A percentile compares a stretch with the other conserved stretches of the same genome.
Evolutionary conservation across 2,329 filamentous ascomycete species (phyloP).

Genomic region (Sclerotinia trifoliorum): DNA sequence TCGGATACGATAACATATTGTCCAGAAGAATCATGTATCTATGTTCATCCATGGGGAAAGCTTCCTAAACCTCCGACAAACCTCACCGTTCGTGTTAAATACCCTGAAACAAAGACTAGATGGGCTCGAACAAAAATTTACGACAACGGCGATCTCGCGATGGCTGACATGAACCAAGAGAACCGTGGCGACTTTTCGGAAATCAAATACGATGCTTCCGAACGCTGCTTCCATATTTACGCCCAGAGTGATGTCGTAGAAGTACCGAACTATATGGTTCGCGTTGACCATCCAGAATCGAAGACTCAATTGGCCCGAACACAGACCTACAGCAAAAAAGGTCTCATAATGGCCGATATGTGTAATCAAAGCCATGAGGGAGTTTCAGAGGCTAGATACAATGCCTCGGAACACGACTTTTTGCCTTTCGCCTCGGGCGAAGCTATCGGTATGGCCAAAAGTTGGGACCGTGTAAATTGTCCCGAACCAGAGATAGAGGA

Average conservation of each 20-base stretch:
- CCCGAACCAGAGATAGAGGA: neutral
- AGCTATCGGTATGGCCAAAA: neutral
- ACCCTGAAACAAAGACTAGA: slow-evolving; percentile 23
- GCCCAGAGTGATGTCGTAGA: neutral
- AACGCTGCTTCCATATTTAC: slow-evolving; percentile 9
- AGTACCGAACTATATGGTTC: neutral
- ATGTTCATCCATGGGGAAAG: slow-evolving; percentile 24
- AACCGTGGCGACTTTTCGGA: slow-evolving; percentile 10
- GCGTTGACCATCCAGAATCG: slow-evolving; percentile 14
- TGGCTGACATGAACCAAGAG: slow-evolving; percentile 5
- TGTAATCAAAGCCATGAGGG: slow-evolving; percentile 1
- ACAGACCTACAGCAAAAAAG: neutral
- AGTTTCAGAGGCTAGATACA: slow-evolving; percentile 2
- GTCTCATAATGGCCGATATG: neutral
- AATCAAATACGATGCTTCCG: slow-evolving; percentile 14
- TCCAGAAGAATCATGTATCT: slow-evolving; percentile 25
- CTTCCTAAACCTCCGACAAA: slow-evolving; percentile 5
- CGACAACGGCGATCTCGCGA: slow-evolving; percentile 5
- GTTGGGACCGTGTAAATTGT: neutral
- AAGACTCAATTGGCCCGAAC: slow-evolving; percentile 21
- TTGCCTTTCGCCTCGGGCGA: neutral
- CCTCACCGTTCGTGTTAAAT: slow-evolving; percentile 12
- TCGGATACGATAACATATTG: slow-evolving; percentile 24
- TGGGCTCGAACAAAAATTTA: slow-evolving; percentile 20
- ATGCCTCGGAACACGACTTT: neutral